phyloP scores from a whole-genome alignment of 2,329 filamentous ascomycete genomes.

The Penicillium fuscoglaucum region DNA sequence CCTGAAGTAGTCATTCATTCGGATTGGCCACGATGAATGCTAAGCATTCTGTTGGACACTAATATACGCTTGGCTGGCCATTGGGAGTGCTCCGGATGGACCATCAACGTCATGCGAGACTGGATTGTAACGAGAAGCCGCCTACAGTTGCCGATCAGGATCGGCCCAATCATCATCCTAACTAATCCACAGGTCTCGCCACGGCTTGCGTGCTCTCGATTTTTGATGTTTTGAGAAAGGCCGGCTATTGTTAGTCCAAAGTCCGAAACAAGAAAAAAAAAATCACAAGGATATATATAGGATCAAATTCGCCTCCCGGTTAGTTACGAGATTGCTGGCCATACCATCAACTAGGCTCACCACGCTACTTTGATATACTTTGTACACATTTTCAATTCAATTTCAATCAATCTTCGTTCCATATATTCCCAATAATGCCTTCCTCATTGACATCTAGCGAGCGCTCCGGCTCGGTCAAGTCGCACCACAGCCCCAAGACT shows the following conservation, averaged over 20 bases:
- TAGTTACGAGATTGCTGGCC: background rate
- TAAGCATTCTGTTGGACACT: constrained; percentile 24
- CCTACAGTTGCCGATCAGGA: constrained; percentile 15
- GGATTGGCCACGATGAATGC: constrained; percentile 19
- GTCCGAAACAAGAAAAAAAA: background rate
- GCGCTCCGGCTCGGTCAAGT: constrained; percentile 26
- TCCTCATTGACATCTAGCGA: constrained; percentile 26
- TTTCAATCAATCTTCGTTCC: background rate
- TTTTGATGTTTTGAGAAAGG: constrained; percentile 3
- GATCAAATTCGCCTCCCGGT: background rate
- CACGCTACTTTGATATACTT: background rate
- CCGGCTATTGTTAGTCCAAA: constrained; percentile 22
- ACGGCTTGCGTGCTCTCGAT: constrained; percentile 21
- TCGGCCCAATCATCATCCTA: constrained; percentile 18
- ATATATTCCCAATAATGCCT: constrained; percentile 15
- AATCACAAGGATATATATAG: background rate
- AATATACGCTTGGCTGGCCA: constrained; percentile 13
- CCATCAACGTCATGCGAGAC: constrained; percentile 22
- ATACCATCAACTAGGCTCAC: background rate
- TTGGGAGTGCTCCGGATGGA: constrained; percentile 5
- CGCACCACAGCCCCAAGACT: constrained; percentile 24
- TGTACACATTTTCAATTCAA: background rate
- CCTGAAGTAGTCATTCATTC: background rate
- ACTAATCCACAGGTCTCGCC: constrained; percentile 15
- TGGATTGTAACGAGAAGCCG: constrained; percentile 5